Base-by-base conservation (phyloP, 2,329 filamentous ascomycete species). In the Xylariaceae sp. region DNA sequence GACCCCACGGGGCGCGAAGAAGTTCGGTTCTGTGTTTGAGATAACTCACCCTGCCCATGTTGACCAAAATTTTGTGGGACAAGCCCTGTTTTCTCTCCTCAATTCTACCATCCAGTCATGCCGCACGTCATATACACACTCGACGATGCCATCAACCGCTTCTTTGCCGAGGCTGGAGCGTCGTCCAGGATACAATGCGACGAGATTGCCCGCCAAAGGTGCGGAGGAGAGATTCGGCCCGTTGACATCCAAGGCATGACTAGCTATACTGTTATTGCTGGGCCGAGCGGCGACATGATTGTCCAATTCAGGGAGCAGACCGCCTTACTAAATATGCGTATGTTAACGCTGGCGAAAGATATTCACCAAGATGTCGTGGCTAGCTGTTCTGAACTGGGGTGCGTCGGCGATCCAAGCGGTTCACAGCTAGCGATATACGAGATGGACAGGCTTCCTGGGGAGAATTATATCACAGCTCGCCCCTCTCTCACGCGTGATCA, bases 121-220 rank as follows among this genome's bases (percentile, higher is more conserved):
- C 46, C 37, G 29, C 19, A 23, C 4, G 43, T 21, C 3, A 52
- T 47, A 19, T 57, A 57, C 40, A 50, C 5, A 16, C 49, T 49
- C 12, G 46, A 53, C 18, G 40, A 47, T 46, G 29, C 50, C 20
- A 57, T 53, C 54, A 47, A 19, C 45, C 44, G 41, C 29, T 53
- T 57, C 43, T 57, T 53, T 14, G 14, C 20, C 4, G 26, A 45
- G 21, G 44, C 44, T 18, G 45, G 44, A 12, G 29, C 49, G 10
- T 51, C 49, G 10, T 51, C 52, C 18, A 58, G 46, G 42, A 16
- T 32, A 29, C 44, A 58, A 55, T 58, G 56, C 26, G 56, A 58
- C 4, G 52, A 55, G 2, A 42, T 52, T 3, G 51, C 56, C 2
- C 43, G 40, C 37, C 29, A 26, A 2, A 23, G 20, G 6, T 12